Base-by-base conservation (phyloP, 176 grass and related monocot species). In the Cenchrus purpureus region DNA sequence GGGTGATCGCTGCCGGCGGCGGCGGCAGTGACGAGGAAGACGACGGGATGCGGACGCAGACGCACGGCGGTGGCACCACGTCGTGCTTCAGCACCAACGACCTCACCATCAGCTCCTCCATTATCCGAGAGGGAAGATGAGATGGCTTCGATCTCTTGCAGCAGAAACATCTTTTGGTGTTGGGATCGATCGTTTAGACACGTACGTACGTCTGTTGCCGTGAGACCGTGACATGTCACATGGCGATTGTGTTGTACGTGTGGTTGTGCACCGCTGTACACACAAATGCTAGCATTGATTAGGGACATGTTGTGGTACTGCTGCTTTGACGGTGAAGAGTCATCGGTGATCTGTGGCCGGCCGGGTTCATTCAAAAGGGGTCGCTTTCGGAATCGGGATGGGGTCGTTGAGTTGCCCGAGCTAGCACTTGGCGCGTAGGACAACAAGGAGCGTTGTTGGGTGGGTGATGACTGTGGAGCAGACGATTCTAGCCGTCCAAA, bases 11-110 rank as follows among this genome's bases (percentile, higher is more conserved):
- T 10, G 29, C 71, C 5, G 25, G 10, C 5, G 25, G 25, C 73
- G 28, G 56, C 80, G 16, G 28, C 80, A 25, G 25, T 42, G 76
- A 73, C 56, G 78, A 42, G 12, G 31, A 25, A 25, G 25, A 31
- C 31, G 64, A 13, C 37, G 83, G 34, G 68, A 2, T 16, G 19
- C 49, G 57, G 32, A 75, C 12, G 16, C 48, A 11, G 5, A 59
- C 32, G 28, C 45, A 71, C 22, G 54, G 54, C 54, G 16, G 53
- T 15, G 14, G 25, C 46, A 73, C 74, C 31, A 56, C 71, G 46
- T 81, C 78, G n/a, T 85, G 78, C 83, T 62, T 62, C 59, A 82
- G 88, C 78, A 86, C 83, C 32, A 89, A 86, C 83, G 83, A 86
- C n/a, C n/a, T 89, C 43, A 89, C 88, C 64, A 63, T 89, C 78